Conservation (phyloP, 2,329 filamentous ascomycete genomes). For the Pseudonectria foliicola region DNA sequence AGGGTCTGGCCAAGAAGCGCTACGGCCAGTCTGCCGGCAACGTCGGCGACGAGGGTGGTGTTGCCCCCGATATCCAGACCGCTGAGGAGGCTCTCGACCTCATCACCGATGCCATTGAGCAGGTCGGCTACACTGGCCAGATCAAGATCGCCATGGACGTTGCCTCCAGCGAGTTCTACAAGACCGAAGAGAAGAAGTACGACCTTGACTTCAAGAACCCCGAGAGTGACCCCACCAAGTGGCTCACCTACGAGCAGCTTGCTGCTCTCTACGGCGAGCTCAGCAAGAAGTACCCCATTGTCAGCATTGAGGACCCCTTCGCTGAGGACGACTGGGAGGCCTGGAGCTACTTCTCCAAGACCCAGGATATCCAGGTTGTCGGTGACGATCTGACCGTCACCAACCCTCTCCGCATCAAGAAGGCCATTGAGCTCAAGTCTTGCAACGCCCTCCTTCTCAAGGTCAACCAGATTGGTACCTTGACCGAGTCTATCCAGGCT, state of each 20-base stretch:
- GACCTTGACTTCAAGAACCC: conserved; percentile 99
- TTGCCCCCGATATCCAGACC: conserved; percentile 97
- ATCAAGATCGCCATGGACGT: conserved; percentile 99
- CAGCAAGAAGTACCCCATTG: conserved; percentile 92
- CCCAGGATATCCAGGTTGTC: conserved; percentile 95
- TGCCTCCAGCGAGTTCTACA: conserved; percentile 99
- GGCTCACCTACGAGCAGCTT: conserved; percentile 97
- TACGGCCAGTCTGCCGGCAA: conserved; percentile 99
- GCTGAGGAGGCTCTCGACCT: conserved; percentile 94
- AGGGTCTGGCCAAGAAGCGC: conserved; percentile 96
- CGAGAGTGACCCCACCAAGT: conserved; percentile 90
- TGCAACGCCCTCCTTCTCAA: conserved; percentile 98
- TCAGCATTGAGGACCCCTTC: conserved; percentile 98
- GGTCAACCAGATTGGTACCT: conserved; percentile 99
- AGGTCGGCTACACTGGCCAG: conserved; percentile 91
- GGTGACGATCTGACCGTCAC: conserved; percentile 98
- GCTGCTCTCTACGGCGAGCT: conserved; percentile 85
- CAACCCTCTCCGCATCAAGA: conserved; percentile 98
- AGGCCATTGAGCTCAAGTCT: conserved; percentile 97
- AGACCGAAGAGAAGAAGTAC: conserved; percentile 96
- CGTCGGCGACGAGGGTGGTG: conserved; percentile 98
- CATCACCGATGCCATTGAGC: conserved; percentile 88
- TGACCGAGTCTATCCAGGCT: conserved; percentile 97
- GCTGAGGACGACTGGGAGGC: conserved; percentile 99
- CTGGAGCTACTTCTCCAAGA: conserved; percentile 99